Evolutionary conservation across 2,329 filamentous ascomycete species (phyloP), one percentile per base, ranked within the genome.

Genomic region (Aspergillus transmontanensis): DNA sequence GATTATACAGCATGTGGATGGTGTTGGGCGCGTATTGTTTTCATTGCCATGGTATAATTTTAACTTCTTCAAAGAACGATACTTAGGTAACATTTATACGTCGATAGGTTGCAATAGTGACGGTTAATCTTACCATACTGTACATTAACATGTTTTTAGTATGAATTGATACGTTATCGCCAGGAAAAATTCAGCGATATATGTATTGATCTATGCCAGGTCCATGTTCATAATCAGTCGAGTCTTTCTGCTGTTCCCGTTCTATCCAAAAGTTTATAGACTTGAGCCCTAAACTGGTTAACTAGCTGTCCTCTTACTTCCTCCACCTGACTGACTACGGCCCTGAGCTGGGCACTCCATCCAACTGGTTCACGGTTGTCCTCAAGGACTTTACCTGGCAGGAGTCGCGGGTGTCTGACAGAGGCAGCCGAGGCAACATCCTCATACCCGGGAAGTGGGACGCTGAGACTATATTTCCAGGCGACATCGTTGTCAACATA

Each of bases 401-500:
- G 72, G 21, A 78, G 58, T 16, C 65, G 61, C 6, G 62, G 64
- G 41, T 64, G 60, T 50, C 53, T 65, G 21, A 53, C 46, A 2
- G 59, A 50, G 7, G 62, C 55, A 3, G 57, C 60, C 1, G 54
- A 62, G 16, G 60, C 57, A 34, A 46, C 36, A 11, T 30, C 21
- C 48, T 62, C 62, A 12, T 55, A 58, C 21, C 65, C 64, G 5
- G 63, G 62, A 26, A 78, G 46, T 0, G 80, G 80, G 26, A 79
- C 75, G 59, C 72, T 74, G 5, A 82, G 73, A 46, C 70, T 71
- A 65, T 82, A 81, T 59, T 76, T 90, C 94, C 94, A 98, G 1
- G 83, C 84, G 75, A 94, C 89, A 50, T 86, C 79, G 2, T 93
- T 94, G 75, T 97, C 91, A 21, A 97, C 84, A 74, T 90, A 97